A percentile compares a stretch with the other conserved stretches of the same genome.
Evolutionary conservation across 2,329 filamentous ascomycete genomes (phyloP).

Genomic region (Nigrospora oryzae): DNA sequence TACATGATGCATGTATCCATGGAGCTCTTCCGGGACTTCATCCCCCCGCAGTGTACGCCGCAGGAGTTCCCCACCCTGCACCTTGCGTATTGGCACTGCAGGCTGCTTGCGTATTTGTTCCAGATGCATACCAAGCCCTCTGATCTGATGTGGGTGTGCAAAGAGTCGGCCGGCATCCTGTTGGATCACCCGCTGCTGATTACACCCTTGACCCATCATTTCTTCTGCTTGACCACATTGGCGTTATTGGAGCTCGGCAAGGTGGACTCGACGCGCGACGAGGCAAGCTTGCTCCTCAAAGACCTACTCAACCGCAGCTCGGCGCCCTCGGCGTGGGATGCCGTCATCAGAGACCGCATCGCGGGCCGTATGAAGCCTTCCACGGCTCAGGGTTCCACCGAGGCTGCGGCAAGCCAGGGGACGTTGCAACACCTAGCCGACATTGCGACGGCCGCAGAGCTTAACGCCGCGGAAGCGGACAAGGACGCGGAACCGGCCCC

Average conservation of each 20-base stretch:
- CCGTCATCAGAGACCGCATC: conserved; percentile 43
- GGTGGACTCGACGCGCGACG: conserved; percentile 45
- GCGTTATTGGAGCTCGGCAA: conserved; percentile 53
- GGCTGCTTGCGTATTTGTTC: conserved; percentile 54
- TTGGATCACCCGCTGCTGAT: conserved; percentile 43
- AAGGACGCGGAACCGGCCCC: conserved; percentile 9
- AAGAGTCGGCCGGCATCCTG: conserved; percentile 50
- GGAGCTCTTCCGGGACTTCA: conserved; percentile 57
- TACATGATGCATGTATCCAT: conserved; percentile 47
- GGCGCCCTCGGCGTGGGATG: conserved; percentile 47
- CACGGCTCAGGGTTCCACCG: conserved; percentile 25
- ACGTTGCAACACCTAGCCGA: conserved; percentile 56
- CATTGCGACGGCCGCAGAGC: conserved; percentile 34
- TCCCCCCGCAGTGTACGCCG: conserved; percentile 49
- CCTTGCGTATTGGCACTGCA: conserved; percentile 62
- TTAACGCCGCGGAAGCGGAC: conserved; percentile 13
- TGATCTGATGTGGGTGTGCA: conserved; percentile 52
- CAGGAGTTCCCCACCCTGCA: conserved; percentile 48
- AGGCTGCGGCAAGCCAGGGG: conserved; percentile 33
- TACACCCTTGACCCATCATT: conserved; percentile 61
- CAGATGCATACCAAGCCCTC: conserved; percentile 44
- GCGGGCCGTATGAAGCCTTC: conserved; percentile 27
- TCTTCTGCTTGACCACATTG: conserved; percentile 49
- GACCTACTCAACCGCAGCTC: conserved; percentile 46
- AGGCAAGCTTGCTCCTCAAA: conserved; percentile 46